Conservation (phyloP, 2,329 filamentous ascomycete genomes). For the Fusarium sp. region DNA sequence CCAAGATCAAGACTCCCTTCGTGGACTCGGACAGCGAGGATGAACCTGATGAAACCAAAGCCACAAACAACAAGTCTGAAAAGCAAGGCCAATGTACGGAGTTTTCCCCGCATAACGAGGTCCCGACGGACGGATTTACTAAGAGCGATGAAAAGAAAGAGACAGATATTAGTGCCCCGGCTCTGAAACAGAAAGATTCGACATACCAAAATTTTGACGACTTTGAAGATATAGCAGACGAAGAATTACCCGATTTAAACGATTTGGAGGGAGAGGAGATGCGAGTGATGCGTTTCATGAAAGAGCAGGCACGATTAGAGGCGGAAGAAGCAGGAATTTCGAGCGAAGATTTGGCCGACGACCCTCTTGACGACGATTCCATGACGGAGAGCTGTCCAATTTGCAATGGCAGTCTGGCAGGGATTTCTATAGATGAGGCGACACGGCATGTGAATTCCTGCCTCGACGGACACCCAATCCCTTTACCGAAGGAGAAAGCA, state of each 20-base stretch:
- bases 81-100: conserved; percentile 40
- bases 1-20: conserved; percentile 64
- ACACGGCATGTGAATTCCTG: conserved; percentile 92
- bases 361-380: conserved; percentile 48
- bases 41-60: conserved; percentile 39
- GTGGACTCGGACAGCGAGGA: conserved; percentile 73
- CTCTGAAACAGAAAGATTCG: conserved; percentile 49
- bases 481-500: conserved; percentile 55
- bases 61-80: conserved; percentile 9
- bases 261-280: conserved; percentile 71
- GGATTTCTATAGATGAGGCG: conserved; percentile 72
- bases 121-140: conserved; percentile 39
- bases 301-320: conserved; percentile 76
- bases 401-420: conserved; percentile 73
- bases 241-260: conserved; percentile 69
- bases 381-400: conserved; percentile 74
- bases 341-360: conserved; percentile 51
- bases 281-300: conserved; percentile 76
- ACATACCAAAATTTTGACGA: conserved; percentile 51
- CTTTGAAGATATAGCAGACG: conserved; percentile 50
- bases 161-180: conserved; percentile 23
- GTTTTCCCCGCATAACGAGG: conserved; percentile 33
- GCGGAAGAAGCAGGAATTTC: conserved; percentile 64
- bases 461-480: conserved; percentile 81
- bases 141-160: conserved; percentile 36